phyloP scores from a whole-genome alignment of 768 basidiomycete genomes.

The Boletus barrowsii region DNA sequence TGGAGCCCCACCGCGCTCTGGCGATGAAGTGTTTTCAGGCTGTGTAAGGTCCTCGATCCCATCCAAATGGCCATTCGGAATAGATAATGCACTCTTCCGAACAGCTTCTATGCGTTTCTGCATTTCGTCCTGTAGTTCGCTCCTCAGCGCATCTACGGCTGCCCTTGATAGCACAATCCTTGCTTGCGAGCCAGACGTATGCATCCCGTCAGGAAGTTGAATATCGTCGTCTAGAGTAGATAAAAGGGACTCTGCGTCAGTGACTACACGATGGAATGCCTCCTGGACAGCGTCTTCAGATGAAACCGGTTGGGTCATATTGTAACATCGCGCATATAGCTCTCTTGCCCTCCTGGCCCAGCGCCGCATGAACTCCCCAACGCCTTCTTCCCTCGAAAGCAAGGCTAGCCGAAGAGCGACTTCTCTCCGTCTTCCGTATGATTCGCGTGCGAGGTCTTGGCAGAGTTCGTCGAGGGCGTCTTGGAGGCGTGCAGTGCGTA shows the following conservation, averaged over 20 bases:
- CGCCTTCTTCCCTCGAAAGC: constrained; percentile 60
- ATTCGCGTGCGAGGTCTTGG: constrained; percentile 66
- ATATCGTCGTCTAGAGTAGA: constrained; percentile 34
- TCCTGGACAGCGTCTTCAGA: constrained; percentile 20
- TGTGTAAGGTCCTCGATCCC: background rate
- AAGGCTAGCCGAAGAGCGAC: constrained; percentile 61
- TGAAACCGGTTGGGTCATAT: background rate
- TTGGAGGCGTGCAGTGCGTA: constrained; percentile 49
- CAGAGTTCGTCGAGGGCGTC: constrained; percentile 65
- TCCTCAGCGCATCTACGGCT: constrained; percentile 48
- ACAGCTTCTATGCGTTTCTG: constrained; percentile 41
- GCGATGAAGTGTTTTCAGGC: background rate
- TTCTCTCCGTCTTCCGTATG: constrained; percentile 70
- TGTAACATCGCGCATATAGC: constrained; percentile 28
- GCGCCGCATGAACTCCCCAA: constrained; percentile 51
- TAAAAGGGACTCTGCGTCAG: constrained; percentile 36
- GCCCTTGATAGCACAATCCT: constrained; percentile 49
- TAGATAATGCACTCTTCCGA: background rate
- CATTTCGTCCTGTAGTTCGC: constrained; percentile 58
- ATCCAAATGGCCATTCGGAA: background rate
- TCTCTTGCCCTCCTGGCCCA: constrained; percentile 57
- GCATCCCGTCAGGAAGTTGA: constrained; percentile 13
- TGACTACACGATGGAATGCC: constrained; percentile 32
- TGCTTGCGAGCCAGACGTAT: constrained; percentile 46
- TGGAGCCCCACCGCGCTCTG: background rate